phyloP scores from a whole-genome alignment of 805 yeast species.

The Lipomyces mesembrius region DNA sequence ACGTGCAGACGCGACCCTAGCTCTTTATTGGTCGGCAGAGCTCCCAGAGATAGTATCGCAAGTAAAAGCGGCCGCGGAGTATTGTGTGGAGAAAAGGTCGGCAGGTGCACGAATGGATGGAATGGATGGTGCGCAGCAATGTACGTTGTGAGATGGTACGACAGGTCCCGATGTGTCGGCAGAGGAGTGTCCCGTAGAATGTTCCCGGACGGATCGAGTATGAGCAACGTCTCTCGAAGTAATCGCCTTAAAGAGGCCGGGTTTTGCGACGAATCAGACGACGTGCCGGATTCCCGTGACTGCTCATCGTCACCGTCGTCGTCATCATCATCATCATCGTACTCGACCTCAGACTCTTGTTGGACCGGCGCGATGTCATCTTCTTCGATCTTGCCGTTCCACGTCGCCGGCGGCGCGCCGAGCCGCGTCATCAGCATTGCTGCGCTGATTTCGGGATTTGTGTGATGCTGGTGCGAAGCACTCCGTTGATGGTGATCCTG shows the following conservation, averaged over 20 bases:
- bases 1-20: slow-evolving; percentile 42
- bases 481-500: neutral
- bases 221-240: slow-evolving; percentile 30
- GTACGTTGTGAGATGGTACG: slow-evolving; percentile 44
- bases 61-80: slow-evolving; percentile 44
- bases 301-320: neutral
- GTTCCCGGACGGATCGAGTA: slow-evolving; percentile 33
- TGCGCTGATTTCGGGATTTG: slow-evolving; percentile 17
- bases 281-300: slow-evolving; percentile 13
- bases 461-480: neutral
- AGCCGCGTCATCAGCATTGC: slow-evolving; percentile 31
- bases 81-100: slow-evolving; percentile 43
- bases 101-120: slow-evolving; percentile 45
- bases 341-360: neutral
- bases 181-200: slow-evolving; percentile 27
- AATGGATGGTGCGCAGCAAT: slow-evolving; percentile 45
- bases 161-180: slow-evolving; percentile 38
- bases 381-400: neutral
- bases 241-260: slow-evolving; percentile 26
- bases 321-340: neutral
- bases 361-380: neutral
- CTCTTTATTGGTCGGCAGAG: slow-evolving; percentile 40
- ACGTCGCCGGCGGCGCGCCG: slow-evolving; percentile 8
- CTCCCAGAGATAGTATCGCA: slow-evolving; percentile 46
- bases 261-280: slow-evolving; percentile 7